Percentiles rank a stretch among this genome's conserved stretches.
Conservation (phyloP, 257 asterid genomes). For the Solanum sejunctum region DNA sequence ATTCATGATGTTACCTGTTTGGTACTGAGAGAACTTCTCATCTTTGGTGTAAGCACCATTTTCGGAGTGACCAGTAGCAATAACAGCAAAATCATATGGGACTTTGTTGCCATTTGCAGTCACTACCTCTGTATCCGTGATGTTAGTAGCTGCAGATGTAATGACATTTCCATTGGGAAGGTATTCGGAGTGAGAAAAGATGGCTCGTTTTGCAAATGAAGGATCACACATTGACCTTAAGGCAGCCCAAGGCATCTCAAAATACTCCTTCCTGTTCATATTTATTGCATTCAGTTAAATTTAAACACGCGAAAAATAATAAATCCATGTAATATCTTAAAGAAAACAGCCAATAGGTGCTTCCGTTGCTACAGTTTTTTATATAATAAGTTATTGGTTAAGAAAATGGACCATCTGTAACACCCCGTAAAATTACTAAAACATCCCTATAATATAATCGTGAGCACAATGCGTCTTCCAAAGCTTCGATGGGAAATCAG, state of each 20-base stretch:
- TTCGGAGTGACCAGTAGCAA: constrained; percentile 4
- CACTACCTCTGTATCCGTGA: background rate
- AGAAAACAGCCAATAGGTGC: background rate
- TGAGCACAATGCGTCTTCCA: no score
- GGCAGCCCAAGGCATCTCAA: constrained; percentile 7
- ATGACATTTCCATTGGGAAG: constrained; percentile 1
- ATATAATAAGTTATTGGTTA: background rate
- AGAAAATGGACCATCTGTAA: background rate
- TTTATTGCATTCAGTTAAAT: background rate
- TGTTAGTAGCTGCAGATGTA: constrained; percentile 2
- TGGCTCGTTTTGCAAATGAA: constrained; percentile 6
- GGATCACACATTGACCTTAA: constrained; percentile 13
- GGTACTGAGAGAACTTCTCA: constrained; percentile 1
- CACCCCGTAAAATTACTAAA: no score
- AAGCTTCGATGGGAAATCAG: no score
- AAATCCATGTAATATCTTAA: background rate
- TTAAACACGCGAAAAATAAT: background rate
- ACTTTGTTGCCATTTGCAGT: background rate
- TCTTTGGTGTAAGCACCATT: background rate
- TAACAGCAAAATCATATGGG: constrained; percentile 5
- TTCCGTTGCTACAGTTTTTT: background rate
- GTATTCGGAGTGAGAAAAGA: constrained; percentile 6
- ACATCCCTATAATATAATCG: no score
- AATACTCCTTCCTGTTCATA: constrained; percentile 8
- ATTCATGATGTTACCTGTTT: constrained; percentile 1